Base-by-base conservation (phyloP, 225 moss, liverwort and hornwort genomes). In the Ulota crispa region DNA sequence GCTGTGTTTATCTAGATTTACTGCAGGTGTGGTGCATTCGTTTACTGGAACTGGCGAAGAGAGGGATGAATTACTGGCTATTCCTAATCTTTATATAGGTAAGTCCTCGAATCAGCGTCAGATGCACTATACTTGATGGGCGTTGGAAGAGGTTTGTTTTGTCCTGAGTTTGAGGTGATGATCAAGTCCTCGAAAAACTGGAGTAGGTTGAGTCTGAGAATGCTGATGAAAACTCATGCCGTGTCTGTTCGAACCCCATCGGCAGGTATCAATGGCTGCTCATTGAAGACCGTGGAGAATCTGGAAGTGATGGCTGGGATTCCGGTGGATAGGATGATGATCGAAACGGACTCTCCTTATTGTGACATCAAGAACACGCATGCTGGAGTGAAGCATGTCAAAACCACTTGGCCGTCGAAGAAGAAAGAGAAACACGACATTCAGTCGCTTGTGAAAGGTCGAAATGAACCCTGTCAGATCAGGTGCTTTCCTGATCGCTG, bases 401-500 rank as follows among this genome's bases (percentile, higher is more conserved):
- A 84, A 68, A 93, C 94, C 12, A 96, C 92, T 66, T 99, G 99
- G 99, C 92, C 92, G 32, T 94, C 96, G 57, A 99, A 96, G 83
- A 99, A 91, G 79, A 99, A 96, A 63, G 98, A 99, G 73, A 88
- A 94, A 75, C 88, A 93, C 85, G 96, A 93, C 61, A 85, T 84
- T 39, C 80, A 86, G 57, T 96, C 87, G 28, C 73, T 89, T 21
- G 96, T 96, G 41, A 99, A 93, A 86, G 92, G 94, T 86, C 91
- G 96, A 75, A 94, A 94, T 77, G 99, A 99, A 79, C 96, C 99
- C 68, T 99, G 99, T 71, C 96, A 96, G 76, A 87, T 99, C 83
- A 95, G 95, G 97, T 97, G 78, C 56, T 70, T 28, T 82, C 53
- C 39, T 53, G 27, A 69, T 72, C 20, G 15, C 52, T 79, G 14